A percentile compares a stretch with the other conserved stretches of the same genome.
Conservation (phyloP, 371 early-diverging fungal species). For the Syncephalastrum monosporum region DNA sequence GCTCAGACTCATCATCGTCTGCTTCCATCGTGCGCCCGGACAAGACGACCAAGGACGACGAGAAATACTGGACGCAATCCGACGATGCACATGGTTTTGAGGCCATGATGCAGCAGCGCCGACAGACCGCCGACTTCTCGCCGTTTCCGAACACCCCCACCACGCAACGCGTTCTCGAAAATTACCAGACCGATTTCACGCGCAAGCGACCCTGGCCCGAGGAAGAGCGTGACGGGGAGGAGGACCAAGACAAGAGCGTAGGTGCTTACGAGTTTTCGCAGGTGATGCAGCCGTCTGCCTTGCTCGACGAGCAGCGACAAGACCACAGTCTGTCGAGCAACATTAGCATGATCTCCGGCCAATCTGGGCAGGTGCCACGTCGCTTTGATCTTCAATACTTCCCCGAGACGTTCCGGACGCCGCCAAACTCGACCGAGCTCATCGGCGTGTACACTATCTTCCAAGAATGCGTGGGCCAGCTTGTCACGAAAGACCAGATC, state of each 20-base stretch:
- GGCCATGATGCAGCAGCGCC: not conserved
- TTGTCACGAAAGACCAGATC: constrained; percentile 20
- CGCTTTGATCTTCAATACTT: constrained; percentile 35
- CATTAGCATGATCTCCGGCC: constrained; percentile 21
- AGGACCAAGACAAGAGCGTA: constrained; percentile 1
- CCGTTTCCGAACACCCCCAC: no score
- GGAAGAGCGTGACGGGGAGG: not conserved
- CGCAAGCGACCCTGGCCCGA: not conserved
- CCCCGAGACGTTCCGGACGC: constrained; percentile 26
- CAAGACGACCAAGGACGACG: not conserved
- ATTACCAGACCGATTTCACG: not conserved
- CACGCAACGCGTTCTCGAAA: not conserved
- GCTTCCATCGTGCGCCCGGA: constrained; percentile 3
- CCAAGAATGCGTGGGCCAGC: constrained; percentile 20
- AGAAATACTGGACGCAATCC: not conserved
- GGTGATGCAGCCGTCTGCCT: not conserved
- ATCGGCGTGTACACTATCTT: constrained; percentile 32
- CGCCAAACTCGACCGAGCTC: constrained; percentile 37
- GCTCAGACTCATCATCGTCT: constrained; percentile 8
- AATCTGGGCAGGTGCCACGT: constrained; percentile 22
- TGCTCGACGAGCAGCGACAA: not conserved
- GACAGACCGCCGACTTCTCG: no score
- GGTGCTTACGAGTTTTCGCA: not conserved
- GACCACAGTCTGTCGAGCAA: constrained; percentile 3
- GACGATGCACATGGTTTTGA: not conserved